Conservation (phyloP, 2,329 filamentous ascomycete genomes). For the Beauveria brongniartii region DNA sequence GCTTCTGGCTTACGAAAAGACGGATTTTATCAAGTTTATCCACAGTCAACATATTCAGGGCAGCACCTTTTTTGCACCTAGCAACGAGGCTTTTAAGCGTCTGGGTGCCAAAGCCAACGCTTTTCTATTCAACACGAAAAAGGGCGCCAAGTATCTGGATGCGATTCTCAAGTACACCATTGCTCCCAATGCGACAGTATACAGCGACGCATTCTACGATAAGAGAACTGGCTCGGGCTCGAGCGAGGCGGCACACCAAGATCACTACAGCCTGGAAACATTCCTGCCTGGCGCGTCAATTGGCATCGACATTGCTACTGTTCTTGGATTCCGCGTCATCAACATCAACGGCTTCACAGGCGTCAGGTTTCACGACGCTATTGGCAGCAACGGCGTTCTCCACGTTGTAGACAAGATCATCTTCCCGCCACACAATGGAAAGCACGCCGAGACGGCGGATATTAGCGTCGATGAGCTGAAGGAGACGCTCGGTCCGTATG, state of each 20-base stretch:
- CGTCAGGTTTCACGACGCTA: slow-evolving; percentile 59
- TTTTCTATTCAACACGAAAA: slow-evolving; percentile 73
- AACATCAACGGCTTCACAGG: slow-evolving; percentile 65
- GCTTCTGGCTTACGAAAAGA: slow-evolving; percentile 64
- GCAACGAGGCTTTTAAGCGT: slow-evolving; percentile 69
- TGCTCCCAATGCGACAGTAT: slow-evolving; percentile 65
- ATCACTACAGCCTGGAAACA: slow-evolving; percentile 64
- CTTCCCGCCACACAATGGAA: slow-evolving; percentile 58
- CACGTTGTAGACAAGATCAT: slow-evolving; percentile 67
- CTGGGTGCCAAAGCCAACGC: slow-evolving; percentile 68
- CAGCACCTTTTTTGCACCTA: slow-evolving; percentile 73
- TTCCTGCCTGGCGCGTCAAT: slow-evolving; percentile 58
- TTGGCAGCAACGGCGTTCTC: slow-evolving; percentile 74
- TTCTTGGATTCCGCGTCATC: slow-evolving; percentile 61
- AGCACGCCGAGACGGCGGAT: slow-evolving; percentile 9
- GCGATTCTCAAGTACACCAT: slow-evolving; percentile 75
- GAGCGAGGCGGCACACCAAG: slow-evolving; percentile 26
- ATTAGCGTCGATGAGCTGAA: slow-evolving; percentile 14
- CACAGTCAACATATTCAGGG: slow-evolving; percentile 48
- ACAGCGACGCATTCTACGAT: slow-evolving; percentile 74
- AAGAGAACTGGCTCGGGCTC: slow-evolving; percentile 20
- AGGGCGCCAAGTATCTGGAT: slow-evolving; percentile 66
- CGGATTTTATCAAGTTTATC: slow-evolving; percentile 56
- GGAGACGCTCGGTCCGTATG: slow-evolving; percentile 19
- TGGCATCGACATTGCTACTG: slow-evolving; percentile 61